Evolutionary conservation across 78 protist species (phyloP).

Genomic region (Chrysochromulina parva): DNA sequence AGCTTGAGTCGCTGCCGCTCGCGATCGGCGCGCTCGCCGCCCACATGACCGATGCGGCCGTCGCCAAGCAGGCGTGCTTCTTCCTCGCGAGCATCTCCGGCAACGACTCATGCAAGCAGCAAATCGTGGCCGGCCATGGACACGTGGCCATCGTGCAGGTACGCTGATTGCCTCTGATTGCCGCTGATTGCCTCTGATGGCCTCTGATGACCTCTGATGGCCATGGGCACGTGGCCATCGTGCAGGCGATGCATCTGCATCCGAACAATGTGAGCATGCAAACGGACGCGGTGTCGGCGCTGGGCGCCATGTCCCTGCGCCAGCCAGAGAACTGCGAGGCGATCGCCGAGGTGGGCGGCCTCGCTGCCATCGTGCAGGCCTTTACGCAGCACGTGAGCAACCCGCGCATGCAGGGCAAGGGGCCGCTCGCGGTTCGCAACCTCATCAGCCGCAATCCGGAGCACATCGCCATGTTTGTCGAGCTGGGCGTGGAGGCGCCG

Average conservation of each 20-base stretch:
- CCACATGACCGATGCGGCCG: neutral
- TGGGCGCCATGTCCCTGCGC: neutral
- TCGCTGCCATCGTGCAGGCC: neutral
- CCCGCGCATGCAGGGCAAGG: neutral
- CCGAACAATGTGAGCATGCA: neutral
- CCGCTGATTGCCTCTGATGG: neutral
- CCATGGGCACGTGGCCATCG: neutral
- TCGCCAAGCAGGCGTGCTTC: constrained; percentile 30
- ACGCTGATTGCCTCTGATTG: too few relatives aligned
- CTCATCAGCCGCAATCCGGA: neutral
- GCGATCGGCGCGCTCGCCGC: neutral
- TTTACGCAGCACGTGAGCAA: neutral
- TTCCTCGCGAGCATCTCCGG: constrained; percentile 17
- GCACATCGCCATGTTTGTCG: neutral
- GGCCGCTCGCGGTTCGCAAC: neutral
- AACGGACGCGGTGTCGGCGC: neutral
- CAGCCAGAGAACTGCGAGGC: neutral
- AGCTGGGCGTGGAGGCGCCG: neutral
- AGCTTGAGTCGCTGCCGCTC: neutral
- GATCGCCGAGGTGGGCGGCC: neutral
- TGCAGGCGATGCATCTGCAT: neutral
- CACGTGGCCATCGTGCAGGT: constrained; percentile 2
- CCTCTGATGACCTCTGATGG: neutral
- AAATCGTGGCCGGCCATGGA: neutral
- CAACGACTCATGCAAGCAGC: constrained; percentile 7